A percentile compares a stretch with the other conserved stretches of the same genome.
phyloP scores from a whole-genome alignment of 257 asterid genomes.

The Primulina tabacum region DNA sequence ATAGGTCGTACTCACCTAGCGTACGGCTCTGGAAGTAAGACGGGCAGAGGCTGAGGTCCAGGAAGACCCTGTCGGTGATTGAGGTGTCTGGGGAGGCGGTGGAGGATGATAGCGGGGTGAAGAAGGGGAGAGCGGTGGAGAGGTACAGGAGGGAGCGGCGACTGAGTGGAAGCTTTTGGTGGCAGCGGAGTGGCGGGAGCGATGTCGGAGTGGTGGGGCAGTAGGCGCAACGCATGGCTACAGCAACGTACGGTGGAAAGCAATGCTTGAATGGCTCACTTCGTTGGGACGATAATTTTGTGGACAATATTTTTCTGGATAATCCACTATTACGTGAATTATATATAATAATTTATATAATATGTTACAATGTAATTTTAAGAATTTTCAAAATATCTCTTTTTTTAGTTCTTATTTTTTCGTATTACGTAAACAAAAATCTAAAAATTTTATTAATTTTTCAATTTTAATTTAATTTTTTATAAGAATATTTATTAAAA shows the following conservation, averaged over 20 bases:
- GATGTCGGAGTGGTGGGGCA: constrained; percentile 44
- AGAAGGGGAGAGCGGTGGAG: constrained; percentile 34
- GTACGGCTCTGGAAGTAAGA: constrained; percentile 70
- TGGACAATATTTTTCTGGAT: not conserved
- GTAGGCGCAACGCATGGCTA: constrained; percentile 53
- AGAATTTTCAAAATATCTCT: too few species aligned
- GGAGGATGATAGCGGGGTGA: constrained; percentile 33
- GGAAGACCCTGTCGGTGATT: constrained; percentile 78
- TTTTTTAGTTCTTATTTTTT: too few species aligned
- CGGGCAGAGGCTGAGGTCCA: constrained; percentile 80
- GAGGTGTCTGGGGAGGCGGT: constrained; percentile 60
- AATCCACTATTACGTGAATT: too few species aligned
- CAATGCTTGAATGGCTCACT: constrained; percentile 13
- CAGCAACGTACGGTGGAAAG: constrained; percentile 43
- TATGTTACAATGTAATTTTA: too few species aligned
- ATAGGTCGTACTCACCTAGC: constrained; percentile 66
- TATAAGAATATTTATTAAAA: too few species aligned
- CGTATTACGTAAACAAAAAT: too few species aligned
- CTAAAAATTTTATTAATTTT: too few species aligned
- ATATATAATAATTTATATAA: too few species aligned
- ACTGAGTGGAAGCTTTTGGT: constrained; percentile 17
- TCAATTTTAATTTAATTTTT: too few species aligned
- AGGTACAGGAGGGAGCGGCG: constrained; percentile 34
- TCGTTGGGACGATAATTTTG: not conserved
- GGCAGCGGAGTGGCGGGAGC: constrained; percentile 62